Evolutionary conservation across 768 basidiomycete genomes (phyloP).

Genomic region (Kwoniella mangroviensis): DNA sequence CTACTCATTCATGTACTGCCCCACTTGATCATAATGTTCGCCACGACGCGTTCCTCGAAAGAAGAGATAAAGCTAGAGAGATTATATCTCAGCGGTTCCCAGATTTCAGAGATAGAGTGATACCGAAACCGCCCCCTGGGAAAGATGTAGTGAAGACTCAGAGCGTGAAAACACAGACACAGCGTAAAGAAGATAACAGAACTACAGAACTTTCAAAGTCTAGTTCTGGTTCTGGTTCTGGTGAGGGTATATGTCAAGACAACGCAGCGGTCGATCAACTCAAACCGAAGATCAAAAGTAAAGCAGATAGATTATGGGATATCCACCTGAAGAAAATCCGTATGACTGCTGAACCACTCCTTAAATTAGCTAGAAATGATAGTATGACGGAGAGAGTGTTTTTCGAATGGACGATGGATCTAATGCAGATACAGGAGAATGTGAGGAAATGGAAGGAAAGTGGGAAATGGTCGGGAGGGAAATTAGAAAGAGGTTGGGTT

Average conservation of each 20-base stretch:
- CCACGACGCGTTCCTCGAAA: constrained; percentile 30
- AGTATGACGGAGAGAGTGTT: constrained; percentile 26
- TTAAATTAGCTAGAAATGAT: constrained; percentile 1
- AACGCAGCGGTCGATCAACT: not conserved
- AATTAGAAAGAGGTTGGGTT: constrained; percentile 41
- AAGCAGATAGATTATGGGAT: constrained; percentile 45
- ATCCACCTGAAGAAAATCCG: constrained; percentile 44
- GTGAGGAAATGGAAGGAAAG: constrained; percentile 23
- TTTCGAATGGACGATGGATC: constrained; percentile 41
- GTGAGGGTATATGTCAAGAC: not conserved
- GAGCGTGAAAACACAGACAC: not conserved
- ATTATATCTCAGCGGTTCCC: constrained; percentile 39
- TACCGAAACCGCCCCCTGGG: constrained; percentile 43
- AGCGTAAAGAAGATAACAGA: not conserved
- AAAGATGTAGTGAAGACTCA: constrained; percentile 21
- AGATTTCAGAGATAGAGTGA: constrained; percentile 24
- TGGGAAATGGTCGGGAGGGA: constrained; percentile 27
- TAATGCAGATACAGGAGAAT: not conserved
- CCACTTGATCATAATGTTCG: constrained; percentile 32
- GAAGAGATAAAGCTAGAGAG: constrained; percentile 34
- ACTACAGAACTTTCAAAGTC: too few species aligned
- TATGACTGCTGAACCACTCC: constrained; percentile 28
- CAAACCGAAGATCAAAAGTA: constrained; percentile 33
- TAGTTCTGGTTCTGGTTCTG: too few species aligned
- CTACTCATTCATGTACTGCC: constrained; percentile 36